These are phyloP conservation scores for Coprinopsis cinerea DNA, from an alignment of 768 basidiomycete species.

Conservation along the genomic window DNA sequence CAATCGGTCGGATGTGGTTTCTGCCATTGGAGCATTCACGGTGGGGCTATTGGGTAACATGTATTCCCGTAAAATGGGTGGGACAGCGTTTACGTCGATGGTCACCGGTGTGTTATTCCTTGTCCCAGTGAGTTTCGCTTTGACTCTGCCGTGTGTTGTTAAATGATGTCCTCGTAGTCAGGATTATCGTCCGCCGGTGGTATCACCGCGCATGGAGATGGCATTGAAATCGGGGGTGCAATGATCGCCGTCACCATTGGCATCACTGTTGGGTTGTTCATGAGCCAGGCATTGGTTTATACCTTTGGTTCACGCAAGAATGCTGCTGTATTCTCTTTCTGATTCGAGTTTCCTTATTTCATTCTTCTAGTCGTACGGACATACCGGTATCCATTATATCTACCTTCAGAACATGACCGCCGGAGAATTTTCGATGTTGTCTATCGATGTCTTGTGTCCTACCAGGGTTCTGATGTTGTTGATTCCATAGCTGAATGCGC, in stretches of 20 bases:
- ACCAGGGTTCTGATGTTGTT: slow-evolving; percentile 95
- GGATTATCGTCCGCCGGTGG: slow-evolving; percentile 85
- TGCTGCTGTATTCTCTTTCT: slow-evolving; percentile 83
- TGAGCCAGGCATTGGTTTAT: slow-evolving; percentile 83
- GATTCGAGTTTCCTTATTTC: slow-evolving; percentile 12
- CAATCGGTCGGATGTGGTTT: slow-evolving; percentile 78
- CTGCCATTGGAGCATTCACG: slow-evolving; percentile 80
- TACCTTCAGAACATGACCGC: slow-evolving; percentile 82
- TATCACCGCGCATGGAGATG: slow-evolving; percentile 72
- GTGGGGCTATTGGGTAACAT: slow-evolving; percentile 74
- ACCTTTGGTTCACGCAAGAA: slow-evolving; percentile 81
- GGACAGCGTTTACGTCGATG: slow-evolving; percentile 88
- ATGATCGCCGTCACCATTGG: slow-evolving; percentile 91
- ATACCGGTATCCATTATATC: background rate
- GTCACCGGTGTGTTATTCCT: slow-evolving; percentile 84
- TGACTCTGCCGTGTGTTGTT: background rate
- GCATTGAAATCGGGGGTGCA: slow-evolving; percentile 79
- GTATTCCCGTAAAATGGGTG: slow-evolving; percentile 77
- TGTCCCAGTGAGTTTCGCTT: slow-evolving; percentile 60
- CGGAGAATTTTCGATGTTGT: slow-evolving; percentile 80
- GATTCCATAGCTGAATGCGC: slow-evolving; percentile 74
- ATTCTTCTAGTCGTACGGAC: background rate
- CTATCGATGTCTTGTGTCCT: slow-evolving; percentile 94
- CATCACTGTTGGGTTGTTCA: slow-evolving; percentile 85
- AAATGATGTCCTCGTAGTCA: slow-evolving; percentile 39